A percentile compares a stretch with the other conserved stretches of the same genome.
phyloP scores from a whole-genome alignment of 805 yeast species.

The Ogataea philodendri region DNA sequence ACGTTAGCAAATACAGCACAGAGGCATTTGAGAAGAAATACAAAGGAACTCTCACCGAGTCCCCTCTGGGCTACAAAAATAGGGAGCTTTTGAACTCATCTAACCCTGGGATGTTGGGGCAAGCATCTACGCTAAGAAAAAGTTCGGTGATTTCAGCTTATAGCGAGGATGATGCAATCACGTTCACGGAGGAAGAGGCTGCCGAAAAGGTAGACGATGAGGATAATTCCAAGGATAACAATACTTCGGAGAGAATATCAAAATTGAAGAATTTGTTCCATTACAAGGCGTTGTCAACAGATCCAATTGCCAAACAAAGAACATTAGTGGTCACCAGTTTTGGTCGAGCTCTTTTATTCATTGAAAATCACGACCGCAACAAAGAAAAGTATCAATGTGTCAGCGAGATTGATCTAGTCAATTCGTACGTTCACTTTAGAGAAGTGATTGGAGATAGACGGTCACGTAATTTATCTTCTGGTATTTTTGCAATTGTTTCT shows the following conservation, averaged over 20 bases:
- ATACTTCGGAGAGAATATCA: slow-evolving; percentile 19
- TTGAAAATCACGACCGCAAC: slow-evolving; percentile 36
- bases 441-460: slow-evolving; percentile 49
- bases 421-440: slow-evolving; percentile 52
- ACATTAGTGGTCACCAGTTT: slow-evolving; percentile 57
- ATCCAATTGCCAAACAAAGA: slow-evolving; percentile 40
- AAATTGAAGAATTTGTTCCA: slow-evolving; percentile 33
- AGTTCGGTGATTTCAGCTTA: slow-evolving; percentile 13
- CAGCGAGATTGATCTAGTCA: slow-evolving; percentile 53
- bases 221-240: slow-evolving; percentile 13
- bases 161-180: slow-evolving; percentile 31
- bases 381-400: slow-evolving; percentile 45
- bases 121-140: slow-evolving; percentile 14
- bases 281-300: slow-evolving; percentile 15
- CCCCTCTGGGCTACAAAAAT: slow-evolving; percentile 52
- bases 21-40: slow-evolving; percentile 55
- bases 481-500: slow-evolving; percentile 57
- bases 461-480: slow-evolving; percentile 39
- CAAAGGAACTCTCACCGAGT: slow-evolving; percentile 55
- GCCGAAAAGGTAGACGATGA: slow-evolving; percentile 22
- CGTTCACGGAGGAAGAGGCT: slow-evolving; percentile 22
- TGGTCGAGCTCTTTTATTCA: slow-evolving; percentile 61
- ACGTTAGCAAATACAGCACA: slow-evolving; percentile 43
- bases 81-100: slow-evolving; percentile 33
- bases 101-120: slow-evolving; percentile 19